phyloP scores from a whole-genome alignment of 108 stramenopile genomes.

The Skeletonema marinoi region DNA sequence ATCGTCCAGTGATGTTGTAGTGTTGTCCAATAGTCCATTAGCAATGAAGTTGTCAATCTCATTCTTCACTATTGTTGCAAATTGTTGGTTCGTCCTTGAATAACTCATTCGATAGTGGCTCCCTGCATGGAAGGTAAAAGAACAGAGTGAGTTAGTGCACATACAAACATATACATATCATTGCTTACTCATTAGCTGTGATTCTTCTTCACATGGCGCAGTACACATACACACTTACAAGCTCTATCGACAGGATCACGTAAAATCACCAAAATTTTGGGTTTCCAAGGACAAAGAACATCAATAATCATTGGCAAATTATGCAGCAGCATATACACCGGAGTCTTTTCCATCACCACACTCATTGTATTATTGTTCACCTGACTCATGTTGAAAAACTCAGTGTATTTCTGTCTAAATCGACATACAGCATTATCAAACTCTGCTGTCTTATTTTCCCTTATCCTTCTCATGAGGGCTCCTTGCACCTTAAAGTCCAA shows the following conservation, averaged over 20 bases:
- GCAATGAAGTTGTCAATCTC: conserved; percentile 3
- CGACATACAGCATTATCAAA: neutral
- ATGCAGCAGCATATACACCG: neutral
- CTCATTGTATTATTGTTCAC: neutral
- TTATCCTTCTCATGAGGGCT: neutral
- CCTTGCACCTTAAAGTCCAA: neutral
- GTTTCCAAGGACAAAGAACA: conserved; percentile 3
- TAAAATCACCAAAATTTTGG: conserved; percentile 10
- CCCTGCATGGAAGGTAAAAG: neutral
- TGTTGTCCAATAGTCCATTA: conserved; percentile 1
- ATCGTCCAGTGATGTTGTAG: neutral
- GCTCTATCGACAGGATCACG: conserved; percentile 12
- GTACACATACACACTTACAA: neutral
- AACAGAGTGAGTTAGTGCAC: neutral
- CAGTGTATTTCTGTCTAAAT: neutral
- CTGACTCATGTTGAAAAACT: neutral
- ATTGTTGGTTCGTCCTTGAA: neutral
- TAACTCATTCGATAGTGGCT: conserved; percentile 12
- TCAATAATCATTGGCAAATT: neutral
- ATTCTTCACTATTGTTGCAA: neutral
- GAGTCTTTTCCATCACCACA: conserved; percentile 12
- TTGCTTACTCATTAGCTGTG: too few species aligned
- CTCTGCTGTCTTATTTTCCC: neutral
- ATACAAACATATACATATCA: neutral
- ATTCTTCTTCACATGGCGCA: too few species aligned